Conservation (phyloP, 2,329 filamentous ascomycete genomes). For the Fusarium penzigii region DNA sequence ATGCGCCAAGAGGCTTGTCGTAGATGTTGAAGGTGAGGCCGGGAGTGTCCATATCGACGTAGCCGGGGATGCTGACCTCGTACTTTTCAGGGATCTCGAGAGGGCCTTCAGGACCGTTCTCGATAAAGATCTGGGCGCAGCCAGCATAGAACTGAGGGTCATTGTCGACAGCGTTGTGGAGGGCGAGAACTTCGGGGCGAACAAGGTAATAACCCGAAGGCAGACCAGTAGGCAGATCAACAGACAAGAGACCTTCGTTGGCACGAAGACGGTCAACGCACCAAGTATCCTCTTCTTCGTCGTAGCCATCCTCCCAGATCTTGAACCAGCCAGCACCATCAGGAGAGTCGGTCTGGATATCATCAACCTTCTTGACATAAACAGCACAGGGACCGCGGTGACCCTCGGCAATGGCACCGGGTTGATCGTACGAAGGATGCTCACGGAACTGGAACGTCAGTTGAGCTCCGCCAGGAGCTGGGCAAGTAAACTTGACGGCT, state of each 20-base stretch:
- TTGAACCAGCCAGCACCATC: constrained; percentile 76
- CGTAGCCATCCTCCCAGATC: constrained; percentile 70
- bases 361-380: constrained; percentile 69
- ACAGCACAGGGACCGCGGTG: constrained; percentile 72
- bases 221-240: constrained; percentile 62
- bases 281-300: constrained; percentile 58
- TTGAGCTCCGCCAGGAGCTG: constrained; percentile 51
- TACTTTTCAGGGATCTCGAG: constrained; percentile 48
- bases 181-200: constrained; percentile 67
- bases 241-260: constrained; percentile 63
- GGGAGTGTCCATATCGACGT: constrained; percentile 55
- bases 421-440: constrained; percentile 55
- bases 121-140: constrained; percentile 70
- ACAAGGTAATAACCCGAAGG: constrained; percentile 70
- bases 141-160: constrained; percentile 74
- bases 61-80: constrained; percentile 66
- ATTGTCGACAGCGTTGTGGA: constrained; percentile 60
- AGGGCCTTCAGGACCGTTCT: constrained; percentile 45
- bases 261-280: constrained; percentile 69
- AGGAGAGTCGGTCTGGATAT: constrained; percentile 53
- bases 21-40: constrained; percentile 68
- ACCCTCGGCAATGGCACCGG: constrained; percentile 58
- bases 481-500: constrained; percentile 50
- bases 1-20: constrained; percentile 43
- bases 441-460: constrained; percentile 68